Evolutionary conservation across 768 basidiomycete species (phyloP), one percentile per base, ranked within the genome.

Genomic region (Leccinellum luteum): DNA sequence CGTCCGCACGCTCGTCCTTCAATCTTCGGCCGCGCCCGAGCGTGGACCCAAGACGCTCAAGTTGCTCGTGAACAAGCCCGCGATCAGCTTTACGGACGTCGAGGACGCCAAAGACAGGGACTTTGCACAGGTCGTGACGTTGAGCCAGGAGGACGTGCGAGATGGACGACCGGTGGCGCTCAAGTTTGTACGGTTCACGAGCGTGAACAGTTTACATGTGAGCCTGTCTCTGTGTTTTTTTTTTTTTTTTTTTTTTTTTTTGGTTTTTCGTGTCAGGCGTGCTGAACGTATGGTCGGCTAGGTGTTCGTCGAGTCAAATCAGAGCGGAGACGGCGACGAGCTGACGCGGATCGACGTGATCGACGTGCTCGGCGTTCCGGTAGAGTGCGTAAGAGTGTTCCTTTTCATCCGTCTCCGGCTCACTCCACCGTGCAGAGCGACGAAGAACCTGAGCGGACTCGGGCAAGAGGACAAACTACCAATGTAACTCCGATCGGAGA

Each of bases 241-340:
- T n/a, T n/a, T n/a, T n/a, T n/a, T n/a, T n/a, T n/a, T n/a, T n/a
- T n/a, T n/a, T n/a, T n/a, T n/a, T n/a, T n/a, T n/a, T n/a, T n/a
- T n/a, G n/a, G n/a, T n/a, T n/a, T n/a, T n/a, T n/a, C n/a, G n/a
- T n/a, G 34, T 10, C 6, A 5, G 28, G n/a, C 19, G 32, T 38
- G 48, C 35, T 60, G 62, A 67, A 67, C n/a, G 0, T n/a, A 43
- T 5, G 19, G 25, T 15, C 1, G 31, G 4, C 2, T 57, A 90
- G 87, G 80, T 91, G 41, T 90, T 91, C 64, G 81, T 91, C 41
- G 77, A 73, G 34, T 82, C 83, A 6, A 89, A 89, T 60, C 85
- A 89, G 56, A 85, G 81, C 0, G 81, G 64, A 34, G 80, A 78
- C 35, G 86, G 90, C 6, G 76, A 81, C 14, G 47, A 54, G 8